These are phyloP conservation scores for Cytospora mali DNA, from an alignment of 2,329 filamentous ascomycete species.

Conservation along the genomic window DNA sequence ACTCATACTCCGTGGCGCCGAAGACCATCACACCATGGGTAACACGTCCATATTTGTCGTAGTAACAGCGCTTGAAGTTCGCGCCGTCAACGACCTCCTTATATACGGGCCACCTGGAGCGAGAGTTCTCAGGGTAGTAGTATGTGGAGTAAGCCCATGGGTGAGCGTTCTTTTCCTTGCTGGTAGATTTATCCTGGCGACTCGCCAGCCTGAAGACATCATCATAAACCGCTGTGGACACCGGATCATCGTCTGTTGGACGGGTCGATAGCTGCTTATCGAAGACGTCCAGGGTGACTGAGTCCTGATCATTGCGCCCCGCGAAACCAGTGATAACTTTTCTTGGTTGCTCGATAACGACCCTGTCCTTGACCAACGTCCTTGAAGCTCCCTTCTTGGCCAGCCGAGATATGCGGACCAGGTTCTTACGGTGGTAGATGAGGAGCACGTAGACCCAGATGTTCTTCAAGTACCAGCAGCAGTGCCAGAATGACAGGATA, in stretches of 20 bases:
- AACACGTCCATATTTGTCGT: slow-evolving; percentile 41
- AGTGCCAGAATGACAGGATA: slow-evolving; percentile 37
- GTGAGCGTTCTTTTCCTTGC: slow-evolving; percentile 26
- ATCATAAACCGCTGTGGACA: slow-evolving; percentile 37
- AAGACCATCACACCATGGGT: slow-evolving; percentile 36
- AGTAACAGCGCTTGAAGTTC: slow-evolving; percentile 35
- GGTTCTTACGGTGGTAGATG: slow-evolving; percentile 38
- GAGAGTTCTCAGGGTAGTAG: slow-evolving; percentile 31
- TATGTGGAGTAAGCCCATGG: slow-evolving; percentile 32
- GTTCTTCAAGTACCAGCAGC: slow-evolving; percentile 38
- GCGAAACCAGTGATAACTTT: slow-evolving; percentile 40
- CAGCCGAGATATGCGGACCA: slow-evolving; percentile 38
- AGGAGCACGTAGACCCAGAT: slow-evolving; percentile 38
- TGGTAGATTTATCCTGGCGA: slow-evolving; percentile 30
- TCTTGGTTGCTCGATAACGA: slow-evolving; percentile 38
- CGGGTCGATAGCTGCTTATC: slow-evolving; percentile 33
- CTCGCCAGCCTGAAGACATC: slow-evolving; percentile 34
- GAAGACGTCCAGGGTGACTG: slow-evolving; percentile 37
- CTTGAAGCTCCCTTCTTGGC: slow-evolving; percentile 38
- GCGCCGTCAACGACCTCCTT: slow-evolving; percentile 34
- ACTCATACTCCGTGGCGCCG: slow-evolving; percentile 36
- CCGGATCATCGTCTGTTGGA: slow-evolving; percentile 30
- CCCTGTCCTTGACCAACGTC: slow-evolving; percentile 35
- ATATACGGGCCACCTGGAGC: slow-evolving; percentile 33
- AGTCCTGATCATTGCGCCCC: slow-evolving; percentile 31